phyloP scores from a whole-genome alignment of 371 early-diverging fungal genomes.

The Mortierella sp. region DNA sequence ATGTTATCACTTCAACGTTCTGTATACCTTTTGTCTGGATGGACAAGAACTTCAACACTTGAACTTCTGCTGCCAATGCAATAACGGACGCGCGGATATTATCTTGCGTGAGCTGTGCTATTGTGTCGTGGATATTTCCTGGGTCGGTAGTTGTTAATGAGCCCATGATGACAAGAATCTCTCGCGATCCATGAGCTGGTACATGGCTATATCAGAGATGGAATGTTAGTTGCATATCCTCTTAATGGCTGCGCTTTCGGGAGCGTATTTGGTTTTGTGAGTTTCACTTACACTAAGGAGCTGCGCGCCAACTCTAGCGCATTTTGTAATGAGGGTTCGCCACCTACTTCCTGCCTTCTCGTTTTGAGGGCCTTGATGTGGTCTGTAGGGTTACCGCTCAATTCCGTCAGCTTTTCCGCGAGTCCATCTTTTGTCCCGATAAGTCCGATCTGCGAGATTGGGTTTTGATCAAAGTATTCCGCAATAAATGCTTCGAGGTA shows the following conservation, averaged over 20 bases:
- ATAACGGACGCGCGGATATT: constrained; percentile 88
- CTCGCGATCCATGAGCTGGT: constrained; percentile 94
- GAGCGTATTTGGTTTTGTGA: neutral
- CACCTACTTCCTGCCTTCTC: constrained; percentile 79
- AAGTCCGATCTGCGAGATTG: constrained; percentile 91
- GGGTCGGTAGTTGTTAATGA: constrained; percentile 95
- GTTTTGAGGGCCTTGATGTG: constrained; percentile 77
- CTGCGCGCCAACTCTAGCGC: constrained; percentile 86
- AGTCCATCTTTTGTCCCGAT: constrained; percentile 90
- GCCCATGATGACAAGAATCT: constrained; percentile 87
- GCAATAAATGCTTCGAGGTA: constrained; percentile 80
- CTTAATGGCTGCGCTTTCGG: neutral
- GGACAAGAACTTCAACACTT: constrained; percentile 82
- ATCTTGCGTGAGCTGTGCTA: constrained; percentile 73
- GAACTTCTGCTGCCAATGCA: constrained; percentile 92
- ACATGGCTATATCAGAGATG: constrained; percentile 71
- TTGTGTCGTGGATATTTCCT: constrained; percentile 87
- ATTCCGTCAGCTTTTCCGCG: constrained; percentile 88
- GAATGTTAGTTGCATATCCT: neutral
- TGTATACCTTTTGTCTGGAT: constrained; percentile 79
- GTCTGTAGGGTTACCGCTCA: constrained; percentile 83
- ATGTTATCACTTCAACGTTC: neutral
- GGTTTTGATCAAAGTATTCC: constrained; percentile 97
- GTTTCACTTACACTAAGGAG: constrained; percentile 62
- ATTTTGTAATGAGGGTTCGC: constrained; percentile 95